Percentiles rank a stretch among this genome's conserved stretches.
phyloP scores from a whole-genome alignment of 192 early-diverging fungal genomes.

The Pilaira anomala region DNA sequence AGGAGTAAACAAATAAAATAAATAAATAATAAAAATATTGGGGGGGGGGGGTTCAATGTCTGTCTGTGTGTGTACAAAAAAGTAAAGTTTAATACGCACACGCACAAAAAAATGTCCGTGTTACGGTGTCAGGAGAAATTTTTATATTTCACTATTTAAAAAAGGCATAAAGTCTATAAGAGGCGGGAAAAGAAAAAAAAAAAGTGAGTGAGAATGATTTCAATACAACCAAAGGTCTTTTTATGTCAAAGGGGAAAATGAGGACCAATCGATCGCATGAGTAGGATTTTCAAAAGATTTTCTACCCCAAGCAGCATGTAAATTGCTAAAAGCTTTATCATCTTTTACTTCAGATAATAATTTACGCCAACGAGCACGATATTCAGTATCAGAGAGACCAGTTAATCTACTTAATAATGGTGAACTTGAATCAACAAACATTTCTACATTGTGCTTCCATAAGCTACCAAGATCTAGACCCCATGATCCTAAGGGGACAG shows the following conservation, averaged over 20 bases:
- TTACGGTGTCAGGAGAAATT: too few relatives aligned
- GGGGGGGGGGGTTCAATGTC: too few relatives aligned
- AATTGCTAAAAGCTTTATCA: not conserved
- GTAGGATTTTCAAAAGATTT: slow-evolving; percentile 1
- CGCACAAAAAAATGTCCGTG: too few relatives aligned
- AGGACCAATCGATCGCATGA: slow-evolving; percentile 1
- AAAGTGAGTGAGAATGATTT: too few relatives aligned
- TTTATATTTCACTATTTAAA: too few relatives aligned
- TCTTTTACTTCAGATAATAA: not conserved
- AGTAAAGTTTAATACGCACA: too few relatives aligned
- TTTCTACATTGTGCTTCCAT: slow-evolving; percentile 18
- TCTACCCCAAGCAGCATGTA: slow-evolving; percentile 10
- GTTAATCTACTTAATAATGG: not conserved
- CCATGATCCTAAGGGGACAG: slow-evolving; percentile 24
- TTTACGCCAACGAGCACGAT: not conserved
- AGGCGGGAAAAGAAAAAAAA: not conserved
- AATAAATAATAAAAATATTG: too few relatives aligned
- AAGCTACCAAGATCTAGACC: slow-evolving; percentile 25
- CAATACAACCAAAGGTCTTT: too few relatives aligned
- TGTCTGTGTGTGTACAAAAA: too few relatives aligned
- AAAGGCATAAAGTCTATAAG: not conserved
- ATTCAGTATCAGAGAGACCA: not conserved
- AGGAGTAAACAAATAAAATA: too few relatives aligned
- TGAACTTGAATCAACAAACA: not conserved
- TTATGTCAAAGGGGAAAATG: not conserved